Conservation (phyloP, 2,329 filamentous ascomycete species). For the Phyllosticta capitalensis region DNA sequence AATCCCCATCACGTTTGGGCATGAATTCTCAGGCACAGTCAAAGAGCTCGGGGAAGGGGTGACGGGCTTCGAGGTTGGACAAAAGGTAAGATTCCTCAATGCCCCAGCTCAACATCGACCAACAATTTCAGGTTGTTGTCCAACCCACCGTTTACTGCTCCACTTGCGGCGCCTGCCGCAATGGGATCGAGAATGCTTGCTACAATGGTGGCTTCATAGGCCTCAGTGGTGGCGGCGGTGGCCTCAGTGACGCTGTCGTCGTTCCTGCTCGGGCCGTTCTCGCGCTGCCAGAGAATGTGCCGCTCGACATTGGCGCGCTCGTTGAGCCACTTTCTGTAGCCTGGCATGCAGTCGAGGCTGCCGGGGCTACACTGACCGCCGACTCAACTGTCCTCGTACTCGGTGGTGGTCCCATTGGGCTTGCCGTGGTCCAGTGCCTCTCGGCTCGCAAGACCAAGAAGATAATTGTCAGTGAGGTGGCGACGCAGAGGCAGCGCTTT, state of each 20-base stretch:
- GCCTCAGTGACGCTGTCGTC: slow-evolving; percentile 46
- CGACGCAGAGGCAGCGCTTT: slow-evolving; percentile 40
- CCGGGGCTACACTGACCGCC: slow-evolving; percentile 6
- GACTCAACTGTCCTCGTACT: slow-evolving; percentile 45
- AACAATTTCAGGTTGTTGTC: slow-evolving; percentile 38
- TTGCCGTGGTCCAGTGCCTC: slow-evolving; percentile 51
- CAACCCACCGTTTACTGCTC: slow-evolving; percentile 52
- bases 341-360: slow-evolving; percentile 44
- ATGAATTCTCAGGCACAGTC: slow-evolving; percentile 55
- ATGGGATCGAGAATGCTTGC: slow-evolving; percentile 49
- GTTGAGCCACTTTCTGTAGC: slow-evolving; percentile 55
- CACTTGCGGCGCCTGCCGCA: slow-evolving; percentile 45
- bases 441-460: slow-evolving; percentile 42
- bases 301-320: slow-evolving; percentile 46
- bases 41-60: slow-evolving; percentile 48
- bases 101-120: neutral
- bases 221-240: slow-evolving; percentile 42
- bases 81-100: slow-evolving; percentile 20
- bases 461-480: slow-evolving; percentile 51
- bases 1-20: slow-evolving; percentile 52
- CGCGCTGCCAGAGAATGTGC: slow-evolving; percentile 42
- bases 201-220: slow-evolving; percentile 46
- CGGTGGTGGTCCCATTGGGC: slow-evolving; percentile 54
- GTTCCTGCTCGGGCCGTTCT: slow-evolving; percentile 42
- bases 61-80: slow-evolving; percentile 40